Evolutionary conservation across 352 stramenopile genomes (phyloP).

Genomic region (Globisporangium yorkense): DNA sequence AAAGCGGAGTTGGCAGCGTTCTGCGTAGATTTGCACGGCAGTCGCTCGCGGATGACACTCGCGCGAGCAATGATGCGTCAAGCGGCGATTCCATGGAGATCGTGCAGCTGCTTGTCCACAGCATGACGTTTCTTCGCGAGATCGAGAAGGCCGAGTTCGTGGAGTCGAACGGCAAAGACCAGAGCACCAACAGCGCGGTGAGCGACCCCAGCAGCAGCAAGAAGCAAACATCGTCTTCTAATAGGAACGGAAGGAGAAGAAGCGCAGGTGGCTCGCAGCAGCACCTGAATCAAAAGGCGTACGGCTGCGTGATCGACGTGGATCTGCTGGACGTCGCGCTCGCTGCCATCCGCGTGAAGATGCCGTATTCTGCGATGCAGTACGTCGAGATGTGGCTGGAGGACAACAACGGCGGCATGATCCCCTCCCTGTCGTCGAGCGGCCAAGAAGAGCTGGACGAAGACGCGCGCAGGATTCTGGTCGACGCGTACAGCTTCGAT

Average conservation of each 20-base stretch:
- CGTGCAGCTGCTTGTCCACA: slow-evolving; percentile 71
- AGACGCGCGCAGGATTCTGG: slow-evolving; percentile 41
- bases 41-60: background rate
- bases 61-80: background rate
- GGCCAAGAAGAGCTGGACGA: slow-evolving; percentile 23
- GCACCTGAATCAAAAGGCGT: slow-evolving; percentile 28
- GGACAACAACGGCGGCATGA: slow-evolving; percentile 34
- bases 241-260: background rate
- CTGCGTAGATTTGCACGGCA: slow-evolving; percentile 13
- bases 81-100: slow-evolving; percentile 26
- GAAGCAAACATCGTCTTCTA: too few relatives aligned
- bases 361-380: slow-evolving; percentile 87
- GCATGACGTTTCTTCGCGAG: slow-evolving; percentile 76
- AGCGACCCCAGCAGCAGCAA: slow-evolving; percentile 3
- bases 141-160: slow-evolving; percentile 71
- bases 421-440: slow-evolving; percentile 29
- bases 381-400: slow-evolving; percentile 88
- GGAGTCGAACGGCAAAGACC: slow-evolving; percentile 38
- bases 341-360: slow-evolving; percentile 64
- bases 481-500: slow-evolving; percentile 59
- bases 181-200: slow-evolving; percentile 10
- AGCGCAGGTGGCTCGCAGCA: slow-evolving; percentile 1
- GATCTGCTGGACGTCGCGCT: slow-evolving; percentile 59
- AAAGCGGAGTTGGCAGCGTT: slow-evolving; percentile 38
- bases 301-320: slow-evolving; percentile 55